These are phyloP conservation scores for Lunularia cruciata DNA, from an alignment of 225 moss, liverwort and hornwort species.

Conservation along the genomic window DNA sequence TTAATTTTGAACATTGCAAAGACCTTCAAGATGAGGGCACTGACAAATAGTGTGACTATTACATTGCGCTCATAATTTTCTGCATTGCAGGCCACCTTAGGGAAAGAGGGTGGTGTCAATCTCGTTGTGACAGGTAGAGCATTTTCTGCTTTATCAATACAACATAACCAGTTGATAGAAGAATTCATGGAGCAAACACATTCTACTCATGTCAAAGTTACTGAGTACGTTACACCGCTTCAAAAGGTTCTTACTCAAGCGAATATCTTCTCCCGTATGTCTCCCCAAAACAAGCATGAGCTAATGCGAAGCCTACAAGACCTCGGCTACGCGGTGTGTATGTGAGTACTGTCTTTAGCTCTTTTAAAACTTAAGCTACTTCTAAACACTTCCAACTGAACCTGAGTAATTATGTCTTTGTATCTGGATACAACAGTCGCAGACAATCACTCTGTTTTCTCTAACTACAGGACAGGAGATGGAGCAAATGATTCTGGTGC, in stretches of 20 bases:
- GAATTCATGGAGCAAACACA: conserved; percentile 26
- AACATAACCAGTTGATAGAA: conserved; percentile 33
- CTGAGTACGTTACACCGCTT: conserved; percentile 35
- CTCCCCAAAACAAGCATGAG: conserved; percentile 45
- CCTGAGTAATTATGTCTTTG: neutral
- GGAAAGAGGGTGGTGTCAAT: conserved; percentile 25
- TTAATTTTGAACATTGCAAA: too few relatives aligned
- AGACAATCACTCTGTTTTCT: too few relatives aligned
- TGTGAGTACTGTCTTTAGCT: conserved; percentile 31
- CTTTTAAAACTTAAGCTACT: too few relatives aligned
- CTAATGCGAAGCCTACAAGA: conserved; percentile 44
- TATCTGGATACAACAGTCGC: neutral
- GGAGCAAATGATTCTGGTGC: conserved; percentile 47
- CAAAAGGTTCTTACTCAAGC: conserved; percentile 41
- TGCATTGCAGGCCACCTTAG: conserved; percentile 20
- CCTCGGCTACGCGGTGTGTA: conserved; percentile 44
- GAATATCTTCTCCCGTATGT: conserved; percentile 43
- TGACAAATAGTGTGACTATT: too few relatives aligned
- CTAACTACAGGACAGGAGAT: conserved; percentile 44
- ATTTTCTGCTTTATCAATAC: conserved; percentile 32
- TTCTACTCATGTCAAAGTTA: conserved; percentile 10
- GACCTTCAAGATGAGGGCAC: too few relatives aligned
- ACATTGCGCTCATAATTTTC: too few relatives aligned
- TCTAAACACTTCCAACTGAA: neutral
- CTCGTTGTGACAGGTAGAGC: conserved; percentile 41